Evolutionary conservation across 257 asterid species (phyloP).

Genomic region (Solanum phureja): DNA sequence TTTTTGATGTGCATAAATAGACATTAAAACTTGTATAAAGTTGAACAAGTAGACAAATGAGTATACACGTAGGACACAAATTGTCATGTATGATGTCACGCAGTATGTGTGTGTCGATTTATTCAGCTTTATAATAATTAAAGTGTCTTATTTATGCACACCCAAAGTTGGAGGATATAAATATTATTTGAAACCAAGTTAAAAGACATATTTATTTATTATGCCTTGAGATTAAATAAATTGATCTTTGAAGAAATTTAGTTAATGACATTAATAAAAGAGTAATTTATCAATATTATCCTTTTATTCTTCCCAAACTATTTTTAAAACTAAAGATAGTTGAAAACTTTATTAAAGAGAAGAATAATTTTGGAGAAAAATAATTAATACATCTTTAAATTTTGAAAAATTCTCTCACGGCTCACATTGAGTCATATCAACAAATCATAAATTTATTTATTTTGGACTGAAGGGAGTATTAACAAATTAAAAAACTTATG

Average conservation of each 20-base stretch:
- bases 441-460: neutral
- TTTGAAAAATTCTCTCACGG: neutral
- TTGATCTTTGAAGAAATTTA: neutral
- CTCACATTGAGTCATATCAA: neutral
- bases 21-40: too few relatives aligned
- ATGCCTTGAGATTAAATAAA: neutral
- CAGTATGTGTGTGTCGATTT: too few relatives aligned
- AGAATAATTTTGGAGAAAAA: neutral
- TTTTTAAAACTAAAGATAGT: neutral
- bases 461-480: neutral
- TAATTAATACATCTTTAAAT: too few relatives aligned
- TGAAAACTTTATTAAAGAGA: neutral
- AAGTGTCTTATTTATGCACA: too few relatives aligned
- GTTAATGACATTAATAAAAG: neutral
- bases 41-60: neutral
- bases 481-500: neutral
- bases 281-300: neutral
- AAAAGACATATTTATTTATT: too few relatives aligned
- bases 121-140: too few relatives aligned
- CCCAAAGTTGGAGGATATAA: neutral
- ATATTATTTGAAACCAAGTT: neutral
- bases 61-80: neutral
- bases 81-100: neutral
- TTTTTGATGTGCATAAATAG: too few relatives aligned
- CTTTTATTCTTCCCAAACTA: neutral